phyloP scores from a whole-genome alignment of 306 rosid species.

The Trichosanthes truncata region DNA sequence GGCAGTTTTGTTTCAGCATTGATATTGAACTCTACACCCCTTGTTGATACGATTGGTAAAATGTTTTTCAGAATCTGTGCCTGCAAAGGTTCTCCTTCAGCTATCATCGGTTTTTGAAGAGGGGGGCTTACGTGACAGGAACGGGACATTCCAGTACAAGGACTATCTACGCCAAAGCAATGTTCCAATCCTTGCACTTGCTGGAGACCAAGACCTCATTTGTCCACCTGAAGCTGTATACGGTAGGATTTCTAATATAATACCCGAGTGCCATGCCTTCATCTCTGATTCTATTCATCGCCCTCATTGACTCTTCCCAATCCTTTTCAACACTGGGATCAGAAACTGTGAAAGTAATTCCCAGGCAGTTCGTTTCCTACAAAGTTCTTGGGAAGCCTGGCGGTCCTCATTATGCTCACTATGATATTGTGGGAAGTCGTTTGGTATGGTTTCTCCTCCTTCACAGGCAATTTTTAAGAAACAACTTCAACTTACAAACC shows the following conservation, averaged over 20 bases:
- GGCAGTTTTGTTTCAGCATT: slow-evolving; percentile 7
- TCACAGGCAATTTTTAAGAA: neutral
- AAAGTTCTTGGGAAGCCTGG: slow-evolving; percentile 70
- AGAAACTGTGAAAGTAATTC: slow-evolving; percentile 81
- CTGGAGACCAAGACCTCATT: slow-evolving; percentile 74
- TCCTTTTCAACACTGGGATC: slow-evolving; percentile 10
- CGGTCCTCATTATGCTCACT: slow-evolving; percentile 87
- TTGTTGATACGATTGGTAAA: neutral
- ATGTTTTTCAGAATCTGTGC: slow-evolving; percentile 52
- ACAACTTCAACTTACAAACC: neutral
- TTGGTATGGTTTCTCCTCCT: slow-evolving; percentile 33
- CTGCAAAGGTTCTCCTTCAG: slow-evolving; percentile 75
- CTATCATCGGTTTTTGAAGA: slow-evolving; percentile 46
- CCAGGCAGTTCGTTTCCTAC: slow-evolving; percentile 47
- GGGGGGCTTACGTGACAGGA: slow-evolving; percentile 70
- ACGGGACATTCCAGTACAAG: slow-evolving; percentile 54
- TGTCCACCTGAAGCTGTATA: slow-evolving; percentile 94
- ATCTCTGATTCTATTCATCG: neutral
- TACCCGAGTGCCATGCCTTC: neutral
- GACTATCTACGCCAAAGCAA: slow-evolving; percentile 51
- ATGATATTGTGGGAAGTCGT: slow-evolving; percentile 82
- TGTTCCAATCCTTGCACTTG: slow-evolving; percentile 70
- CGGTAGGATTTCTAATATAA: slow-evolving; percentile 32
- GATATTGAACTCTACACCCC: neutral
- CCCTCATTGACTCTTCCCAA: neutral